A percentile compares a stretch with the other conserved stretches of the same genome.
phyloP scores from a whole-genome alignment of 2,329 filamentous ascomycete species.

The Leptographium lundbergii region DNA sequence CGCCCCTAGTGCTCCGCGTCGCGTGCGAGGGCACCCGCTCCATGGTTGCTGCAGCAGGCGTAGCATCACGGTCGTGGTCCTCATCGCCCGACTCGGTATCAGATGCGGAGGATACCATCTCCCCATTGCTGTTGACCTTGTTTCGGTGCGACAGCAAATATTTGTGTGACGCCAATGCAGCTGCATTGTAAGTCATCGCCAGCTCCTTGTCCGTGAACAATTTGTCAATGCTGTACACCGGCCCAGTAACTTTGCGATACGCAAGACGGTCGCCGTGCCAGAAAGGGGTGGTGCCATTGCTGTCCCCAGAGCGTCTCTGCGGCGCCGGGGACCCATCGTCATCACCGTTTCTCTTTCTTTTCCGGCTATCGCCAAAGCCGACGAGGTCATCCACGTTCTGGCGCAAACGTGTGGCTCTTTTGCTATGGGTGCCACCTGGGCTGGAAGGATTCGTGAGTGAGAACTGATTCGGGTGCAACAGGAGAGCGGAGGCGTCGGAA shows the following conservation, averaged over 20 bases:
- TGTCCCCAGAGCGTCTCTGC: conserved; percentile 40
- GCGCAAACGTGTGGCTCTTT: conserved; percentile 49
- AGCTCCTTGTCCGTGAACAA: conserved; percentile 60
- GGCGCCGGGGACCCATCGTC: conserved; percentile 53
- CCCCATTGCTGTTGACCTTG: conserved; percentile 35
- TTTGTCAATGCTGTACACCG: conserved; percentile 54
- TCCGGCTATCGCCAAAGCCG: conserved; percentile 43
- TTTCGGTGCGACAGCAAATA: conserved; percentile 46
- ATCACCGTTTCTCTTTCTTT: conserved; percentile 46
- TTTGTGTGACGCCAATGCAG: conserved; percentile 49
- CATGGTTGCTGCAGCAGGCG: conserved; percentile 28
- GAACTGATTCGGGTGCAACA: conserved; percentile 57
- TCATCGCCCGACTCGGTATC: conserved; percentile 40
- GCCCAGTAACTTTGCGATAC: conserved; percentile 42
- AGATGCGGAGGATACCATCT: conserved; percentile 34
- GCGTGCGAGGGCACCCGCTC: conserved; percentile 52
- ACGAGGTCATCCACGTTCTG: conserved; percentile 47
- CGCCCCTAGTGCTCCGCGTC: conserved; percentile 47
- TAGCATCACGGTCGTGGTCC: conserved; percentile 34
- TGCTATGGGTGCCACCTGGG: conserved; percentile 49
- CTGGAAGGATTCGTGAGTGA: conserved; percentile 52
- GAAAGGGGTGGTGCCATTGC: conserved; percentile 44
- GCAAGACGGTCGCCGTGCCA: conserved; percentile 50
- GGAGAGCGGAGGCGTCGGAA: conserved; percentile 49
- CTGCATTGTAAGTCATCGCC: conserved; percentile 49